A percentile compares a stretch with the other conserved stretches of the same genome.
Evolutionary conservation across 345 rosid species (phyloP).

Genomic region (Nephelium lappaceum): DNA sequence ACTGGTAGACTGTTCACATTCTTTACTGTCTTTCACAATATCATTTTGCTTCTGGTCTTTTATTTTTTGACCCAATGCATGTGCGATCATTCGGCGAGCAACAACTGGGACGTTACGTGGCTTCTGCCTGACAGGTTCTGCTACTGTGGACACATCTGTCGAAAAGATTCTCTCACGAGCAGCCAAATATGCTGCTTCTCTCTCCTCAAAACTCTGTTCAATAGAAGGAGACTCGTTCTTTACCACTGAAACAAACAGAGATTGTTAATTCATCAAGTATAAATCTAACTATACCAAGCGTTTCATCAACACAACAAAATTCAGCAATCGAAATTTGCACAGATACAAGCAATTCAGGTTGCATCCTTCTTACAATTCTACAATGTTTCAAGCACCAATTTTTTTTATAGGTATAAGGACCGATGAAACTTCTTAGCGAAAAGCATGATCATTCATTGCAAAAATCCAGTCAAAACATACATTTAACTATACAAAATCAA

Average conservation of each 20-base stretch:
- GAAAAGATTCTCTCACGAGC: constrained; percentile 68
- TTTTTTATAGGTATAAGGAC: not conserved
- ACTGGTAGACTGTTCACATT: constrained; percentile 17
- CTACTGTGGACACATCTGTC: constrained; percentile 33
- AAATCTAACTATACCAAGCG: not conserved
- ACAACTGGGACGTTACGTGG: constrained; percentile 52
- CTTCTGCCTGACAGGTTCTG: constrained; percentile 44
- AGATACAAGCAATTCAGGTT: not conserved
- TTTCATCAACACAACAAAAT: not conserved
- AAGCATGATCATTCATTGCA: not conserved
- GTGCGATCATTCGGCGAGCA: constrained; percentile 80
- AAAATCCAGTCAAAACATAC: not conserved
- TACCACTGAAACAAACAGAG: constrained; percentile 35
- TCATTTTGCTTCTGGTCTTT: constrained; percentile 18
- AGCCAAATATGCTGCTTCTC: constrained; percentile 71
- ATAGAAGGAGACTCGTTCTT: constrained; percentile 33
- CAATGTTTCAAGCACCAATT: not conserved
- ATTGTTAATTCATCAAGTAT: not conserved
- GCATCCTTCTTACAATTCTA: not conserved
- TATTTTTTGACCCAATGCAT: constrained; percentile 64
- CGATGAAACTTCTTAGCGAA: not conserved
- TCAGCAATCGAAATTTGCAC: not conserved
- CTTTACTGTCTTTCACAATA: constrained; percentile 22
- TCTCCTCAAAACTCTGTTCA: constrained; percentile 45
- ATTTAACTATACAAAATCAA: not conserved